Base-by-base conservation (phyloP, 805 yeast species). In the Metschnikowia matae region DNA sequence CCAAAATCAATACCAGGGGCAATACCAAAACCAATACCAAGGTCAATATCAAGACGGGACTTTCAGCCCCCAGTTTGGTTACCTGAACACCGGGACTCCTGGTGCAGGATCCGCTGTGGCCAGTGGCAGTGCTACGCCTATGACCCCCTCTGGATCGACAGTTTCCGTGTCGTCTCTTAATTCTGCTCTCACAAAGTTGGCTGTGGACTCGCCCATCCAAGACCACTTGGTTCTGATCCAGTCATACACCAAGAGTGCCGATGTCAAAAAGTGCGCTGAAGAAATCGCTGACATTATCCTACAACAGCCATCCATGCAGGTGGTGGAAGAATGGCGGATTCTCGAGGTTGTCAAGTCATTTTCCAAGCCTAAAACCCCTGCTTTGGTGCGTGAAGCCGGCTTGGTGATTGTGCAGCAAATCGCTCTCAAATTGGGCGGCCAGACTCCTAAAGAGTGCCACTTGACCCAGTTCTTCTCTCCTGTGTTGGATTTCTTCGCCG, bases 371-470 rank as follows among this genome's bases (percentile, higher is more conserved):
- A 92, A 90, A 65, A 86, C 82, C 63, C 74, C 91, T 3, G 71
- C 88, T 6, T 65, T 87, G 43, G 78, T 86, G 40, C 83, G 96
- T 69, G 98, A 92, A 68, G 77, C 89, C 23, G 82, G 87, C 2
- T 76, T 85, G 68, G 61, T 87, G 35, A 70, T 90, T 32, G 71
- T 87, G 50, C 85, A 84, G 51, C 74, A 77, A 48, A 66, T 81
- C 54, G 75, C 79, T 41, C 75, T 81, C 59, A 80, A 78, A 59
- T 81, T 82, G 57, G 84, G 85, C 17, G 85, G 87, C 37, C 77
- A 77, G 52, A 72, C 87, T 36, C 92, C 96, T 26, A 79, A 78
- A 49, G 96, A 90, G 69, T 85, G 89, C 3, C 83, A 83, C 63
- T 74, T 92, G 49, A 67, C 85, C 33, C 83, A 80, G 48, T 77